Conservation (phyloP, 192 early-diverging fungal genomes). For the Coemansia sp. region DNA sequence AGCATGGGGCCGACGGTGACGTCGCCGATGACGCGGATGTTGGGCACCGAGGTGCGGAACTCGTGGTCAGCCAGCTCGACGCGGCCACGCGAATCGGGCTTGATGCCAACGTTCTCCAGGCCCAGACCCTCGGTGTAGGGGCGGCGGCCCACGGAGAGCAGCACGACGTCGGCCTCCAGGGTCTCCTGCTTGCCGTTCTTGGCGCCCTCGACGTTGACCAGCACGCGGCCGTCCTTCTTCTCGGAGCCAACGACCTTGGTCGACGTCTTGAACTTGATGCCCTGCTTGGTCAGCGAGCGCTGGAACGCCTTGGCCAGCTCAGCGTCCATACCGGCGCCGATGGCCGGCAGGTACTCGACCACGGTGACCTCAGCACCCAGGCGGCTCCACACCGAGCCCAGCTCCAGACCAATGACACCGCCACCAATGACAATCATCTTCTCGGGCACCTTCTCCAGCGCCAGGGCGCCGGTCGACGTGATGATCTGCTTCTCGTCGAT, state of each 20-base stretch:
- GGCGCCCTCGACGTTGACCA: conserved; percentile 88
- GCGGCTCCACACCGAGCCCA: conserved; percentile 97
- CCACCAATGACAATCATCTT: conserved; percentile 99
- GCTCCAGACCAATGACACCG: conserved; percentile 98
- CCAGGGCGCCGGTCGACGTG: conserved; percentile 96
- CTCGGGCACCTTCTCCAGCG: conserved; percentile 90
- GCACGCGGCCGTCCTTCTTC: conserved; percentile 81
- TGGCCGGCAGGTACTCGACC: conserved; percentile 88
- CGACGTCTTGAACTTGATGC: conserved; percentile 96
- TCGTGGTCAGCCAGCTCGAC: conserved; percentile 74
- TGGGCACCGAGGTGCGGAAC: conserved; percentile 76
- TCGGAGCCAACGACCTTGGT: conserved; percentile 92
- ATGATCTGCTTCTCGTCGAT: conserved; percentile 96
- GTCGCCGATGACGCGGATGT: conserved; percentile 95
- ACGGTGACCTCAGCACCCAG: conserved; percentile 93
- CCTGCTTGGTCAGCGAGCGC: conserved; percentile 89
- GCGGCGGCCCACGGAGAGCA: conserved; percentile 92
- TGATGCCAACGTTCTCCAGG: conserved; percentile 87
- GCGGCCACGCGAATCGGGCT: conserved; percentile 82
- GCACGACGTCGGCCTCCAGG: conserved; percentile 84
- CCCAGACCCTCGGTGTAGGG: conserved; percentile 92
- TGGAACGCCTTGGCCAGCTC: conserved; percentile 94
- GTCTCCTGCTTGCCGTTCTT: conserved; percentile 77
- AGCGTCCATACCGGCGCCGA: conserved; percentile 96
- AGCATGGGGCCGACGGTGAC: conserved; percentile 97